phyloP scores from a whole-genome alignment of 768 basidiomycete species.

The Termitomyces bulborhizus region DNA sequence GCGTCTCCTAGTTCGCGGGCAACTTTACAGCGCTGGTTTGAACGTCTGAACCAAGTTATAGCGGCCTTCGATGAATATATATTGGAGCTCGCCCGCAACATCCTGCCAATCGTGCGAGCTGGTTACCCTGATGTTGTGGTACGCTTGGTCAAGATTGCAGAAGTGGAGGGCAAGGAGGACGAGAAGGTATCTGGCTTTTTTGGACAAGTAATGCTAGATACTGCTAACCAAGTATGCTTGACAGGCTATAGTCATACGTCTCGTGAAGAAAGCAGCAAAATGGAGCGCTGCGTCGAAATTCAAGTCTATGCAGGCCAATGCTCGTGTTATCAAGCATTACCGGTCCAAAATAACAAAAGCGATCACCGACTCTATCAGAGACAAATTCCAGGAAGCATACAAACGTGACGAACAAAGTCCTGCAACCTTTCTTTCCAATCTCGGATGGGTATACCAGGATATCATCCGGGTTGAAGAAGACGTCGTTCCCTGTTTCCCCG shows the following conservation, averaged over 20 bases:
- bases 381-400: slow-evolving; percentile 64
- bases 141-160: slow-evolving; percentile 87
- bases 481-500: slow-evolving; percentile 86
- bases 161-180: slow-evolving; percentile 89
- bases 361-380: slow-evolving; percentile 72
- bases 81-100: slow-evolving; percentile 65
- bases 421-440: slow-evolving; percentile 63
- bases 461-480: slow-evolving; percentile 88
- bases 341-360: slow-evolving; percentile 81
- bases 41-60: slow-evolving; percentile 75
- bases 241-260: slow-evolving; percentile 87
- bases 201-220: background rate
- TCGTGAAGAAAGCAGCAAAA: slow-evolving; percentile 92
- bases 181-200: slow-evolving; percentile 62
- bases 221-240: background rate
- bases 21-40: slow-evolving; percentile 76
- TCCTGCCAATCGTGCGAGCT: slow-evolving; percentile 72
- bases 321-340: slow-evolving; percentile 92
- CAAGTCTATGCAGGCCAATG: slow-evolving; percentile 89
- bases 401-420: slow-evolving; percentile 58
- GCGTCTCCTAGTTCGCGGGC: slow-evolving; percentile 59
- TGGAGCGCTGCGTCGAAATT: slow-evolving; percentile 91
- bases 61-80: slow-evolving; percentile 84
- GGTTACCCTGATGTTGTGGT: slow-evolving; percentile 87
- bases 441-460: slow-evolving; percentile 94